Evolutionary conservation across 257 asterid genomes (phyloP).

Genomic region (Solanum etuberosum): DNA sequence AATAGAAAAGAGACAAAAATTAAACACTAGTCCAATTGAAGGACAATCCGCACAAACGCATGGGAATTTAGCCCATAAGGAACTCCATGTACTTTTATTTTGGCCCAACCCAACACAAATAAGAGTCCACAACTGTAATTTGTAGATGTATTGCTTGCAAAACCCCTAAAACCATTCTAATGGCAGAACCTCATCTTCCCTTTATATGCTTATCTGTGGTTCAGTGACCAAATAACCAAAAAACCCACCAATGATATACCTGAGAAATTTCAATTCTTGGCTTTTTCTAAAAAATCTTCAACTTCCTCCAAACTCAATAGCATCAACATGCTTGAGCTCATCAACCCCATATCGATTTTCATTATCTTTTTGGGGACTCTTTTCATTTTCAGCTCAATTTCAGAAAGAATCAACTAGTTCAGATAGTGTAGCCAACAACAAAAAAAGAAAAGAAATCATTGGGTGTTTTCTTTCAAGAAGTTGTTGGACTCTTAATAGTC

Average conservation of each 20-base stretch:
- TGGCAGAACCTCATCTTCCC: not conserved
- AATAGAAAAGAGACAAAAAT: not conserved
- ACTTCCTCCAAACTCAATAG: not conserved
- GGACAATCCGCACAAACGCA: not conserved
- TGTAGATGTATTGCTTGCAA: not conserved
- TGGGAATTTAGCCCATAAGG: not conserved
- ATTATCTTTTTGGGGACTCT: slow-evolving; percentile 17
- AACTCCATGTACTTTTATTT: not conserved
- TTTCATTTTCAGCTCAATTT: slow-evolving; percentile 11
- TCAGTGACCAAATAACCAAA: not conserved
- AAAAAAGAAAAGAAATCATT: no score
- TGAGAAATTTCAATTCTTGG: slow-evolving; percentile 11
- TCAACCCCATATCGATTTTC: not conserved
- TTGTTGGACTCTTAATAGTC: slow-evolving; percentile 19
- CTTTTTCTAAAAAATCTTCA: not conserved
- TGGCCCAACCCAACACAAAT: not conserved
- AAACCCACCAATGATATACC: slow-evolving; percentile 13
- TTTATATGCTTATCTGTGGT: not conserved
- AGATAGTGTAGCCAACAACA: not conserved
- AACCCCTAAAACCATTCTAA: not conserved
- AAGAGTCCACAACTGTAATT: not conserved
- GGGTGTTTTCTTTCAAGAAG: slow-evolving; percentile 31
- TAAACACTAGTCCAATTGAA: not conserved
- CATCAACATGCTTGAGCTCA: not conserved
- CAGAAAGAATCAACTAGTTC: not conserved